Percentiles rank a stretch among this genome's conserved stretches.
phyloP scores from a whole-genome alignment of 495 filamentous ascomycete genomes.

The Penicillium malachiteum region DNA sequence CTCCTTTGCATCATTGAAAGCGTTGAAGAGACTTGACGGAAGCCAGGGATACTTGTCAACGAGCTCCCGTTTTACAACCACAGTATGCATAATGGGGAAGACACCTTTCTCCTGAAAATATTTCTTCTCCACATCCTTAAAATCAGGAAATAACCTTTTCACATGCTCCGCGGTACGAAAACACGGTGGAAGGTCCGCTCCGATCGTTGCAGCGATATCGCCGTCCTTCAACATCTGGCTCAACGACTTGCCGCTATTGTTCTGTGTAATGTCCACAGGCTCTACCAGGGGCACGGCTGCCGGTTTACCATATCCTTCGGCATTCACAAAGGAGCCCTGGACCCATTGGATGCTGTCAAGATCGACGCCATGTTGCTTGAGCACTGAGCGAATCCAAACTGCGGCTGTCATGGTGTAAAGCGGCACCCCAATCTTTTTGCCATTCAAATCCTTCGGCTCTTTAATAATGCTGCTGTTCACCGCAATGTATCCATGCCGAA shows the following conservation, averaged over 20 bases:
- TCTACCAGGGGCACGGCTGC: slow-evolving; percentile 24
- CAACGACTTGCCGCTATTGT: slow-evolving; percentile 30
- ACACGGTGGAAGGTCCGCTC: slow-evolving; percentile 33
- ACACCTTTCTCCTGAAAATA: slow-evolving; percentile 38
- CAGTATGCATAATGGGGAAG: slow-evolving; percentile 45
- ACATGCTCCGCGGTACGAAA: slow-evolving; percentile 31
- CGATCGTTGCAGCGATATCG: slow-evolving; percentile 40
- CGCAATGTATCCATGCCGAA: slow-evolving; percentile 39
- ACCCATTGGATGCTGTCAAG: slow-evolving; percentile 35
- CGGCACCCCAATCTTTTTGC: slow-evolving; percentile 39
- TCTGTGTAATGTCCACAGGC: slow-evolving; percentile 22
- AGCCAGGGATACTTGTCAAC: slow-evolving; percentile 31
- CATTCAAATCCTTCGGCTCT: slow-evolving; percentile 36
- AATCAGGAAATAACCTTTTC: slow-evolving; percentile 35
- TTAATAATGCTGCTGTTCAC: slow-evolving; percentile 34
- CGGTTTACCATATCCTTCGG: slow-evolving; percentile 26
- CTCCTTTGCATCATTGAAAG: slow-evolving; percentile 33
- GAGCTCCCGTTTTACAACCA: slow-evolving; percentile 26
- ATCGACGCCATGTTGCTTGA: slow-evolving; percentile 36
- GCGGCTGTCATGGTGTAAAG: slow-evolving; percentile 45
- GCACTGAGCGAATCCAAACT: slow-evolving; percentile 36
- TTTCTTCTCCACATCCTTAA: slow-evolving; percentile 34
- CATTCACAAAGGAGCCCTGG: slow-evolving; percentile 32
- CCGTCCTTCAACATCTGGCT: slow-evolving; percentile 36
- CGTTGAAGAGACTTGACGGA: slow-evolving; percentile 31